Percentiles rank a stretch among this genome's conserved stretches.
Evolutionary conservation across 2,329 filamentous ascomycete species (phyloP).

Genomic region (Ceratocystis papillata): DNA sequence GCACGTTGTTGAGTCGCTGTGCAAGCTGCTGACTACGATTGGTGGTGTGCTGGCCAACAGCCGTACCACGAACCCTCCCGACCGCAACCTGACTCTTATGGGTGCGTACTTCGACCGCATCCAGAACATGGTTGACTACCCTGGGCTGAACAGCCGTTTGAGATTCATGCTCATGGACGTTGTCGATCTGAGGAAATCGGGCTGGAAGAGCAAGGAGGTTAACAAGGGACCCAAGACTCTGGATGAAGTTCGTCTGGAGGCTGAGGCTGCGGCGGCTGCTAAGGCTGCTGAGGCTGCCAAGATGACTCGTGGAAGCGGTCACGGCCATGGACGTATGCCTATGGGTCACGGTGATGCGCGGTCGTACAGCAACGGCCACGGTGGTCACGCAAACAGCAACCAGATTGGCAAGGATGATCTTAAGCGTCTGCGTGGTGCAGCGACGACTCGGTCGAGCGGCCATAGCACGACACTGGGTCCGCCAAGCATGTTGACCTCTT

Average conservation of each 20-base stretch:
- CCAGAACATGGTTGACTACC: slow-evolving; percentile 65
- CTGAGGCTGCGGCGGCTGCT: slow-evolving; percentile 64
- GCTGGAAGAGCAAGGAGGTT: slow-evolving; percentile 77
- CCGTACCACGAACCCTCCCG: slow-evolving; percentile 31
- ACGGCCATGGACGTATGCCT: slow-evolving; percentile 46
- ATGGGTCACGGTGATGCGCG: slow-evolving; percentile 79
- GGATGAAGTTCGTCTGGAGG: slow-evolving; percentile 75
- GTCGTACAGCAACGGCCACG: slow-evolving; percentile 55
- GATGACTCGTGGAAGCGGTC: slow-evolving; percentile 50
- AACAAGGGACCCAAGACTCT: slow-evolving; percentile 97
- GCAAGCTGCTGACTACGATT: slow-evolving; percentile 83
- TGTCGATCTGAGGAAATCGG: slow-evolving; percentile 64
- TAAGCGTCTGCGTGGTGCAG: slow-evolving; percentile 59
- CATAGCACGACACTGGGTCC: slow-evolving; percentile 63
- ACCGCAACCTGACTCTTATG: slow-evolving; percentile 52
- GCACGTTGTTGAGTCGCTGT: slow-evolving; percentile 90
- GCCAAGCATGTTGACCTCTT: slow-evolving; percentile 65
- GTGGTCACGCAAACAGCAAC: slow-evolving; percentile 64
- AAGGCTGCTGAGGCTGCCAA: slow-evolving; percentile 48
- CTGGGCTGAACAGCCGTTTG: slow-evolving; percentile 73
- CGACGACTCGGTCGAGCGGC: slow-evolving; percentile 43
- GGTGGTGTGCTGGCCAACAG: slow-evolving; percentile 84
- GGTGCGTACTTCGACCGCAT: slow-evolving; percentile 90
- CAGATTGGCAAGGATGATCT: slow-evolving; percentile 87
- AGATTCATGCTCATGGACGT: slow-evolving; percentile 97